A percentile compares a stretch with the other conserved stretches of the same genome.
Evolutionary conservation across 192 early-diverging fungal genomes (phyloP).

Genomic region (Linnemannia exigua): DNA sequence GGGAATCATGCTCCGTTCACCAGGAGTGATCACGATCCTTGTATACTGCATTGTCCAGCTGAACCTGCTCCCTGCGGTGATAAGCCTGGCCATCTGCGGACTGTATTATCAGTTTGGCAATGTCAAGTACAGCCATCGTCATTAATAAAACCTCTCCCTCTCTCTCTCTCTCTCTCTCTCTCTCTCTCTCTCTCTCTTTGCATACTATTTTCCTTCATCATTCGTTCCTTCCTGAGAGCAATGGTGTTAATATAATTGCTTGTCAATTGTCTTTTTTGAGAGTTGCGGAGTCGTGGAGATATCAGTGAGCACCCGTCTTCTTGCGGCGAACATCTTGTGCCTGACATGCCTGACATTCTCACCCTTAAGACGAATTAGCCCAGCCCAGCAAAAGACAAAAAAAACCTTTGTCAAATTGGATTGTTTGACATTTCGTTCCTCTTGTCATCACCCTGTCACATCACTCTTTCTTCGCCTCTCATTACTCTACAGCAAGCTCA

Average conservation of each 20-base stretch:
- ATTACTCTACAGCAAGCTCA: not conserved
- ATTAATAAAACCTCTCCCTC: not conserved
- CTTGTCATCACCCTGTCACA: not conserved
- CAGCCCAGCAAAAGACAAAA: not conserved
- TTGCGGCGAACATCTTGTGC: not conserved
- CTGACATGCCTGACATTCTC: not conserved
- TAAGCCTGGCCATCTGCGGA: constrained; percentile 57
- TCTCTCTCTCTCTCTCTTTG: too few relatives aligned
- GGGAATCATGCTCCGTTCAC: constrained; percentile 79
- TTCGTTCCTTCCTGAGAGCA: not conserved
- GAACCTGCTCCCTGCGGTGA: constrained; percentile 60
- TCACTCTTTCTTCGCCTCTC: not conserved
- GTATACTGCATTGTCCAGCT: constrained; percentile 71
- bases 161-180: too few relatives aligned
- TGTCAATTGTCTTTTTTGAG: not conserved
- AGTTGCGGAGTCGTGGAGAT: not conserved
- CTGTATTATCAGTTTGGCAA: constrained; percentile 66
- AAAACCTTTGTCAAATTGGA: not conserved
- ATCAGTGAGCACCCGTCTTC: not conserved
- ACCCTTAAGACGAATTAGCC: not conserved
- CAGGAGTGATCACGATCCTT: constrained; percentile 79
- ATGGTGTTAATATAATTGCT: not conserved
- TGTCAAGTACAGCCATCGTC: constrained; percentile 35
- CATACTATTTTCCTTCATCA: too few relatives aligned
- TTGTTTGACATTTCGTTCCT: not conserved